Conservation (phyloP, 1,284 basidiomycete species). For the Trichosporon ovoides region DNA sequence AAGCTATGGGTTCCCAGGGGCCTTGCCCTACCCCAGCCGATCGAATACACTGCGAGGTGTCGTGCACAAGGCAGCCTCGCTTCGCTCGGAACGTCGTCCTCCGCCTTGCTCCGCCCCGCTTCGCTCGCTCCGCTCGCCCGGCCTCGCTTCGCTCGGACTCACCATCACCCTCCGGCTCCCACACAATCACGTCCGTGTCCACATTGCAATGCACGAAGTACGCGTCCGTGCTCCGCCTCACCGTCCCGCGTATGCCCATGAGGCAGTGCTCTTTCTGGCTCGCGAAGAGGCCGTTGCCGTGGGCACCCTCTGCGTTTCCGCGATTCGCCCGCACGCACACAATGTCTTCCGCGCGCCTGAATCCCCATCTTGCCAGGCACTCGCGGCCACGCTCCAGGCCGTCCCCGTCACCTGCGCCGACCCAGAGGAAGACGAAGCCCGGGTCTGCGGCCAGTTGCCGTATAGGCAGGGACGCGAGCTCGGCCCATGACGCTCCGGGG, state of each 20-base stretch:
- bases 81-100: too few relatives aligned
- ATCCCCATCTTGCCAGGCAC: constrained; percentile 88
- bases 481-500: constrained; percentile 66
- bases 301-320: not conserved
- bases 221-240: constrained; percentile 84
- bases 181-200: constrained; percentile 94
- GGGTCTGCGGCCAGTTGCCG: constrained; percentile 82
- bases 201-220: constrained; percentile 99
- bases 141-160: too few relatives aligned
- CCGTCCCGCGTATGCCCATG: constrained; percentile 97
- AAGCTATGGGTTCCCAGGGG: too few relatives aligned
- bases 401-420: constrained; percentile 81
- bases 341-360: constrained; percentile 90
- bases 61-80: too few relatives aligned
- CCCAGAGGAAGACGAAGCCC: constrained; percentile 93
- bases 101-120: too few relatives aligned
- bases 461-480: constrained; percentile 74
- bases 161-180: constrained; percentile 55
- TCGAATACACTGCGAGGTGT: too few relatives aligned
- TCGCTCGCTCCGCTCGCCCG: too few relatives aligned
- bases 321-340: constrained; percentile 91
- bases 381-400: constrained; percentile 90
- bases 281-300: constrained; percentile 57
- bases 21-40: too few relatives aligned
- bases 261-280: constrained; percentile 93